Conservation (phyloP, 2,329 filamentous ascomycete genomes). For the Cytospora leucostoma region DNA sequence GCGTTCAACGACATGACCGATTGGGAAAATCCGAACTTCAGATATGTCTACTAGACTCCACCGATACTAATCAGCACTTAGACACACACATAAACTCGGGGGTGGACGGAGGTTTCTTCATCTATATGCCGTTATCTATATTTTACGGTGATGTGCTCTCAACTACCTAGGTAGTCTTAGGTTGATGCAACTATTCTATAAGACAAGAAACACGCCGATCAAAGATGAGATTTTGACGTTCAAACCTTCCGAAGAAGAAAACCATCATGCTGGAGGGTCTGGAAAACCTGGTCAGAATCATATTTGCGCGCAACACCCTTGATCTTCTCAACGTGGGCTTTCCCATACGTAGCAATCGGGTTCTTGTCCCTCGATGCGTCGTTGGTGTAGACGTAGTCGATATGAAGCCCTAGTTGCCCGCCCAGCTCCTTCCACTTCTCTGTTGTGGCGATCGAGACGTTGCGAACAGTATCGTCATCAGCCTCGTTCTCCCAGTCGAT, state of each 20-base stretch:
- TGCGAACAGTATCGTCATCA: constrained; percentile 27
- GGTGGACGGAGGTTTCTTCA: no score
- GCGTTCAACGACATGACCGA: constrained; percentile 47
- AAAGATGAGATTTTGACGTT: no score
- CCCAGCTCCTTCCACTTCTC: constrained; percentile 18
- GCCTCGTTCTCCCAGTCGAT: constrained; percentile 29
- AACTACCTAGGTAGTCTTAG: no score
- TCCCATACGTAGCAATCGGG: not conserved
- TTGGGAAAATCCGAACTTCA: constrained; percentile 46
- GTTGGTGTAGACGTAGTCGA: not conserved
- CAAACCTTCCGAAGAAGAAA: not conserved
- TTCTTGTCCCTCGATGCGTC: constrained; percentile 4
- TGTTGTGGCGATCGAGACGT: constrained; percentile 28
- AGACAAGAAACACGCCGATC: no score
- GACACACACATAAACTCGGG: no score
- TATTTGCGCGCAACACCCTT: constrained; percentile 31
- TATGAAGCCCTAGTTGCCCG: not conserved
- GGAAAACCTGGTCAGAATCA: constrained; percentile 34
- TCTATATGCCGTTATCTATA: no score
- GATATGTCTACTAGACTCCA: constrained; percentile 40
- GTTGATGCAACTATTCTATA: no score
- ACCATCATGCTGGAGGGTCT: constrained; percentile 25
- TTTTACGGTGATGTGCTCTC: no score
- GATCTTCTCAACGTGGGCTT: constrained; percentile 20
- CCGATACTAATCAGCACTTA: no score